Conservation (phyloP, 768 basidiomycete genomes). For the Hericium alpestre region DNA sequence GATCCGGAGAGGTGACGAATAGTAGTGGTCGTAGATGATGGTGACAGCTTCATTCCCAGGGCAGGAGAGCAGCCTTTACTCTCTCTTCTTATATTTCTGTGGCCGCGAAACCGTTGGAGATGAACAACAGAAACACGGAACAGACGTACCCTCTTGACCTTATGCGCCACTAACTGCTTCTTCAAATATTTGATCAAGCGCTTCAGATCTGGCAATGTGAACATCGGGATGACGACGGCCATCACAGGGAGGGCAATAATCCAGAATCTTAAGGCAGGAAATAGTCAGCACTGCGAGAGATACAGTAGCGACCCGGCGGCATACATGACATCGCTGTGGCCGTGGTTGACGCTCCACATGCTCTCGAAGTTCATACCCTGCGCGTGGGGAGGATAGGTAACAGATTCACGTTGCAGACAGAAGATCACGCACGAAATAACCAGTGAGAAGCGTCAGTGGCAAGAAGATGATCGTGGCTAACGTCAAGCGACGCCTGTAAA, state of each 20-base stretch:
- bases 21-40: too few species aligned
- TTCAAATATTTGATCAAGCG: constrained; percentile 34
- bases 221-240: constrained; percentile 39
- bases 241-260: constrained; percentile 51
- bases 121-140: too few species aligned
- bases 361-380: constrained; percentile 58
- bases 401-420: background rate
- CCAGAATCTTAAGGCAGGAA: constrained; percentile 43
- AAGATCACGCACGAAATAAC: constrained; percentile 48
- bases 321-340: constrained; percentile 17
- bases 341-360: constrained; percentile 38
- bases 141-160: constrained; percentile 22
- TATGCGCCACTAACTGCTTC: constrained; percentile 28
- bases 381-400: background rate
- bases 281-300: background rate
- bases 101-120: too few species aligned
- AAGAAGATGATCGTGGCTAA: constrained; percentile 63
- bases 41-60: too few species aligned
- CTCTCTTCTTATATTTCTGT: too few species aligned
- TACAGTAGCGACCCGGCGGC: constrained; percentile 2
- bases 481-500: constrained; percentile 48
- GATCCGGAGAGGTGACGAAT: too few species aligned
- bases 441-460: constrained; percentile 58
- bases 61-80: too few species aligned
- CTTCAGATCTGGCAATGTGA: constrained; percentile 40